These are phyloP conservation scores for Bryoerythrophyllum caledonicum DNA, from an alignment of 225 moss, liverwort and hornwort genomes.

Conservation along the genomic window DNA sequence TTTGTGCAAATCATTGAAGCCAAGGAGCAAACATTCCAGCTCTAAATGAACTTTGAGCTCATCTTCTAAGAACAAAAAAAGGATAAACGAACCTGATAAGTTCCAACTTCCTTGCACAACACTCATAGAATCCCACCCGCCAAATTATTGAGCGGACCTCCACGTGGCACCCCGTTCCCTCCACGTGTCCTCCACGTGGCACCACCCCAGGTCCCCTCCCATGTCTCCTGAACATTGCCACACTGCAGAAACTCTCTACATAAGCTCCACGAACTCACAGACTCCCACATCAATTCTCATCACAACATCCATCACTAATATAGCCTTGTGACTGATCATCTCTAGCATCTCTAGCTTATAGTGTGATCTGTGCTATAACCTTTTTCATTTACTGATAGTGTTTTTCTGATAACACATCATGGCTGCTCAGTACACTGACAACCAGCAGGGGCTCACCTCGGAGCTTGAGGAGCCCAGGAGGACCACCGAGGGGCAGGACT, in stretches of 20 bases:
- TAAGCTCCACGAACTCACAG: neutral
- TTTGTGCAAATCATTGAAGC: too few species aligned
- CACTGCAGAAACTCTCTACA: slow-evolving; percentile 15
- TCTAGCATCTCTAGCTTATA: neutral
- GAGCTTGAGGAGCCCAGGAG: slow-evolving; percentile 42
- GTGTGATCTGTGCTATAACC: too few species aligned
- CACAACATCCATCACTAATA: neutral
- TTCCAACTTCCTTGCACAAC: neutral
- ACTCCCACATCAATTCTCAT: neutral
- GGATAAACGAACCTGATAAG: too few species aligned
- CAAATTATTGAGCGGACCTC: neutral
- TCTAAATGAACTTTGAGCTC: too few species aligned
- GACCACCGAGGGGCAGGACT: slow-evolving; percentile 11
- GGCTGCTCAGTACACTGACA: slow-evolving; percentile 31
- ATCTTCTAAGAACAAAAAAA: too few species aligned
- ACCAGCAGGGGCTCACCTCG: neutral
- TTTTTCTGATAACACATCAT: neutral
- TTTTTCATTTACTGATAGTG: slow-evolving; percentile 13
- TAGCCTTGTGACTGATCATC: neutral
- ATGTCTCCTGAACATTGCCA: neutral
- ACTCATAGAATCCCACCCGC: slow-evolving; percentile 17
- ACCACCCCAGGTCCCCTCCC: accelerated
- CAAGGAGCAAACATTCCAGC: too few species aligned
- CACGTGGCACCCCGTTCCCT: accelerated
- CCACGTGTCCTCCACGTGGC: slow-evolving; percentile 38